Evolutionary conservation across 768 basidiomycete genomes (phyloP).

Genomic region (Mycena indigotica): DNA sequence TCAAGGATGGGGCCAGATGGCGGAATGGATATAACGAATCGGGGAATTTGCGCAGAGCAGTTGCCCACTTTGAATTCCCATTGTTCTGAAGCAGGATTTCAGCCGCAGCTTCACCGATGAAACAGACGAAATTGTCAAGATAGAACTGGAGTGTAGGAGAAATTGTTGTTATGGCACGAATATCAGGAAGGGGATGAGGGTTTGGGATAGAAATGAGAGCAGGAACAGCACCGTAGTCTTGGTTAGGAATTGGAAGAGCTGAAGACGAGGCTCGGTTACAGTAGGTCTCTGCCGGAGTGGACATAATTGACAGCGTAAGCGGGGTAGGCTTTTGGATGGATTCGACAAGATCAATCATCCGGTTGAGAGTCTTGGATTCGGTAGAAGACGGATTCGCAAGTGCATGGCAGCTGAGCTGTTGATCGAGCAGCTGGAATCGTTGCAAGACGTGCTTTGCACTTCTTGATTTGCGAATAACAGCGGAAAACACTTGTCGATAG

Average conservation of each 20-base stretch:
- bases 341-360: not conserved
- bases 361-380: not conserved
- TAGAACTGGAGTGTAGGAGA: not conserved
- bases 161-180: not conserved
- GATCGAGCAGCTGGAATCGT: not conserved
- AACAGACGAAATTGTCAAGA: not conserved
- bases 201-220: no score
- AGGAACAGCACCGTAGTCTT: no score
- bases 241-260: not conserved
- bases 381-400: not conserved
- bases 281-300: not conserved
- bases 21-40: not conserved
- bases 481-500: not conserved
- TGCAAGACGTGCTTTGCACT: no score
- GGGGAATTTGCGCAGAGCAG: not conserved
- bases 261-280: not conserved
- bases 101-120: no score
- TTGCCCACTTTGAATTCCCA: not conserved
- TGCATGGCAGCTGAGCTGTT: not conserved
- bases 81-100: not conserved
- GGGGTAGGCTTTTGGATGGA: not conserved
- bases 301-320: not conserved
- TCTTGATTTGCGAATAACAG: no score
- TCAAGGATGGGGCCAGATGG: not conserved
- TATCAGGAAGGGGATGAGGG: not conserved